phyloP scores from a whole-genome alignment of 1,284 basidiomycete species.

The Trametes polyzona region DNA sequence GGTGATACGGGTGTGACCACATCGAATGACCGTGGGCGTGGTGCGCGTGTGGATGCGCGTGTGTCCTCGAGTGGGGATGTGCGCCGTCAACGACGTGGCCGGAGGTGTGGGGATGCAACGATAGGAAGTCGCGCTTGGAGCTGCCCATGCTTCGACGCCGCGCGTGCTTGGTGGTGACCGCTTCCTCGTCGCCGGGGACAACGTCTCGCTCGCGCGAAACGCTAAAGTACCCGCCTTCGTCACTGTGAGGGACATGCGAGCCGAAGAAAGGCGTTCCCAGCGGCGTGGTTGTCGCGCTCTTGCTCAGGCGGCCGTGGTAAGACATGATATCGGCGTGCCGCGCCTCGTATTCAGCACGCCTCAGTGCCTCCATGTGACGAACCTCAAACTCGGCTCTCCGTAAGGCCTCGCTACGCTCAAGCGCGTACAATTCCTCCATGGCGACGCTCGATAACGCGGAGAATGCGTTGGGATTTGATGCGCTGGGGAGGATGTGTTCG shows the following conservation, averaged over 20 bases:
- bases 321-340: conserved; percentile 61
- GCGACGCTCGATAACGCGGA: conserved; percentile 79
- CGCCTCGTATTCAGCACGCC: conserved; percentile 78
- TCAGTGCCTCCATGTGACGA: conserved; percentile 76
- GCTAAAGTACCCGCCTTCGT: conserved; percentile 47
- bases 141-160: conserved; percentile 48
- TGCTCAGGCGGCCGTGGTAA: conserved; percentile 46
- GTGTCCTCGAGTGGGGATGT: conserved; percentile 22
- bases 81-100: conserved; percentile 45
- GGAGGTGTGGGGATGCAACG: conserved; percentile 45
- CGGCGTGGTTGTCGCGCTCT: conserved; percentile 76
- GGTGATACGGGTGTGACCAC: conserved; percentile 48
- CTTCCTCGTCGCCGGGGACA: conserved; percentile 33
- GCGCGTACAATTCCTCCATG: conserved; percentile 83
- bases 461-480: conserved; percentile 58
- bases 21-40: conserved; percentile 35
- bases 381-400: conserved; percentile 87
- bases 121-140: conserved; percentile 30
- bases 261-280: conserved; percentile 53
- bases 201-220: conserved; percentile 43
- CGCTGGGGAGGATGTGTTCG: conserved; percentile 31
- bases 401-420: conserved; percentile 85
- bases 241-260: conserved; percentile 32
- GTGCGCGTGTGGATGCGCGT: conserved; percentile 25
- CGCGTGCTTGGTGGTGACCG: conserved; percentile 34